Conservation (phyloP, 768 basidiomycete species). For the Tricholoma hemisulphureum region DNA sequence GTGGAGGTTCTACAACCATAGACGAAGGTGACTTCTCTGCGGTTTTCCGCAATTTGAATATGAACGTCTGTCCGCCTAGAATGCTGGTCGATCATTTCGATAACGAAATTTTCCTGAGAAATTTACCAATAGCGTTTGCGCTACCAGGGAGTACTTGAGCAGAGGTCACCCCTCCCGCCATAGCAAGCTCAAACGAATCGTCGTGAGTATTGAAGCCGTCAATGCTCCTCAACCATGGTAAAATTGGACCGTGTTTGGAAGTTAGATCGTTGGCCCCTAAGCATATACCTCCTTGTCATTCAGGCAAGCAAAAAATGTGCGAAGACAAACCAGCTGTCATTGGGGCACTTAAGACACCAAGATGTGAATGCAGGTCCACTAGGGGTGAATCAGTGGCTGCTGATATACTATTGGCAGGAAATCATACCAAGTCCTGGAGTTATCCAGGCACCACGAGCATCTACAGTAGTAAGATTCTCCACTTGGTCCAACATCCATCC, state of each 20-base stretch:
- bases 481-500: slow-evolving; percentile 33
- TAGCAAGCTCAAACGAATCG: slow-evolving; percentile 65
- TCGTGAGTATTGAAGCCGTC: slow-evolving; percentile 90
- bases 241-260: slow-evolving; percentile 63
- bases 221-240: slow-evolving; percentile 78
- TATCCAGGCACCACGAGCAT: slow-evolving; percentile 66
- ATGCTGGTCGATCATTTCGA: background rate
- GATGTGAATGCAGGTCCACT: slow-evolving; percentile 80
- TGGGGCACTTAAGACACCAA: slow-evolving; percentile 72
- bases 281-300: background rate
- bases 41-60: slow-evolving; percentile 82
- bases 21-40: slow-evolving; percentile 71
- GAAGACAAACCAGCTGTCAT: slow-evolving; percentile 37
- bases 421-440: slow-evolving; percentile 61
- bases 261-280: slow-evolving; percentile 57
- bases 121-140: slow-evolving; percentile 67
- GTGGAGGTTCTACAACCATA: slow-evolving; percentile 84
- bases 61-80: slow-evolving; percentile 83
- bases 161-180: slow-evolving; percentile 88
- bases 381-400: slow-evolving; percentile 13
- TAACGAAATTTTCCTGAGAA: background rate
- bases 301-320: slow-evolving; percentile 5
- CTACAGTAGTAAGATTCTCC: slow-evolving; percentile 50
- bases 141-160: slow-evolving; percentile 79
- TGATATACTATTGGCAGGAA: slow-evolving; percentile 19